Evolutionary conservation across 805 yeast genomes (phyloP), one percentile per base, ranked within the genome.

Genomic region (Cyberlindnera suaveolens): DNA sequence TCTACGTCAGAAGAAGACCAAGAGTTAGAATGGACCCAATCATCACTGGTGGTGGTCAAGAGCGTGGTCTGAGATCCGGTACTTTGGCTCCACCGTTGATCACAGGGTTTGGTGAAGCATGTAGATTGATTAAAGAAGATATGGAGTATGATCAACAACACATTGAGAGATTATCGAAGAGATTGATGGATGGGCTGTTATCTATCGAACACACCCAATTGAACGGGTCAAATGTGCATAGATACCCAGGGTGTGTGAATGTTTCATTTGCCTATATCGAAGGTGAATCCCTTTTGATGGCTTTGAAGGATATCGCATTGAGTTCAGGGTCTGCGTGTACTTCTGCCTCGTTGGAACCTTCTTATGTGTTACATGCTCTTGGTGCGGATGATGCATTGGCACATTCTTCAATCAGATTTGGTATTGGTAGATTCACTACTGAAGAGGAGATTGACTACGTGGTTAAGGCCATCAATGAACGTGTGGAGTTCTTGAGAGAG

Each of bases 371-470:
- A 57, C 96, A 90, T 57, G 98, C 99, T 0, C 72, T 93, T 38
- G 99, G 99, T 43, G 96, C 96, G 14, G 98, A 91, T 65, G 99
- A 93, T 61, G 97, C 97, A 5, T 72, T 93, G 57, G 99, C 99
- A 4, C 99, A 93, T 67, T 89, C 97, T n/a, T 86, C 96, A 20
- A 93, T 93, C 58, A 79, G 99, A 64, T 93, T 93, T 56, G 99
- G 99, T 53, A 79, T 93, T 59, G 98, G 99, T 48, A 76, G 99
- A 63, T 93, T 91, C 67, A 91, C 98, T 40, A 93, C 99, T 14
- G 96, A 90, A 56, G 95, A 79, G 40, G 99, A 93, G 67, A 78
- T 93, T 42, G 98, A 93, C 62, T 93, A 90, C 61, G 99, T 93
- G 39, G 74, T 93, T 51, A 72, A 83, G 46, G 96, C 96, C 13